Base-by-base conservation (phyloP, 2,329 filamentous ascomycete species). In the Trematosphaeria pertusa region DNA sequence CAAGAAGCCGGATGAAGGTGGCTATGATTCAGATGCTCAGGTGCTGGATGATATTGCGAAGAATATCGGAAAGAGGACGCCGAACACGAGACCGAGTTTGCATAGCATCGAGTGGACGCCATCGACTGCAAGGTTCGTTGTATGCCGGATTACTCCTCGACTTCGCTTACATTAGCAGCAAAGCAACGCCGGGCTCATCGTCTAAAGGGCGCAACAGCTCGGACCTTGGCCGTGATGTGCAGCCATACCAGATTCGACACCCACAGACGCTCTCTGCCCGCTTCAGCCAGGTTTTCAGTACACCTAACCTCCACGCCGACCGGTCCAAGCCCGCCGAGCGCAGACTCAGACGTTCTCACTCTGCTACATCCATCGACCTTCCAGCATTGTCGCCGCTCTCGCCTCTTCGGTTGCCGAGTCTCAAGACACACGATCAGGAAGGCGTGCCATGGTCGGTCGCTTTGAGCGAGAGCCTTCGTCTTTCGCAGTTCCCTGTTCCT, bases 11-110 rank as follows among this genome's bases (percentile, higher is more conserved):
- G 56, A 61, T 19, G 59, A 71, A 35, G 69, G 69, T 6, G 68
- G 67, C 10, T 74, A 72, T 32, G 71, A 74, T 45, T 58, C 62
- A 10, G 72, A 75, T 55, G 71, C 71, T 21, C 46, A 65, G 43
- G 52, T 65, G 18, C 46, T 75, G 11, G 61, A 66, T 35, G 66
- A 70, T 26, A 52, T 70, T 22, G 65, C 61, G 5, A 63, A 41
- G 30, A 61, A 66, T 30, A 48, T 68, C 2, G 64, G 58, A 2
- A 71, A 61, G 47, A 66, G 55, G 37, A 50, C 59, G 10, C 57
- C 63, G 0, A 56, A 41, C n/a, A 71, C 70, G 49, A 54, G 69
- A 28, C 54, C 62, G 3, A 72, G 69, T 38, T 58, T 72, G 28
- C 67, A 69, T 43, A 70, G 63, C 42, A 59, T 72, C 24, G 61